Evolutionary conservation across 768 basidiomycete genomes (phyloP).

Genomic region (Paxillus ammoniavirescens): DNA sequence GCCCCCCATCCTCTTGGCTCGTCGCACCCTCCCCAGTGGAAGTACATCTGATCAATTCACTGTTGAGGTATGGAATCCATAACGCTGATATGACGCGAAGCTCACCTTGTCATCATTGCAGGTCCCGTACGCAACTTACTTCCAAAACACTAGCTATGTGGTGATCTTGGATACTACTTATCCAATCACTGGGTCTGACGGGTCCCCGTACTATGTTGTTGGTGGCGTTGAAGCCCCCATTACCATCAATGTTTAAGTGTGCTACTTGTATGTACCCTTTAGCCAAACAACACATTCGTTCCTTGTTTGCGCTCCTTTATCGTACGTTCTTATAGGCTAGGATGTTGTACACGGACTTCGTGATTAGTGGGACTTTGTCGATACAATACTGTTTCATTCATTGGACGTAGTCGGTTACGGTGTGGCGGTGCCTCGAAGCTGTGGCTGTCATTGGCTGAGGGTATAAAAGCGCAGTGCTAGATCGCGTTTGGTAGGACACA

Average conservation of each 20-base stretch:
- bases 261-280: neutral
- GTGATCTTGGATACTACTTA: slow-evolving; percentile 25
- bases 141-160: slow-evolving; percentile 17
- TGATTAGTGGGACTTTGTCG: neutral
- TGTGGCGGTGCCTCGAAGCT: too few relatives aligned
- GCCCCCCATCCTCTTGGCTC: slow-evolving; percentile 28
- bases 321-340: neutral
- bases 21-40: slow-evolving; percentile 12
- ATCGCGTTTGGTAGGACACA: too few relatives aligned
- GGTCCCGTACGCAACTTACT: slow-evolving; percentile 26
- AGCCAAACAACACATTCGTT: neutral
- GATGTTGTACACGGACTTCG: too few relatives aligned
- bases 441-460: too few relatives aligned
- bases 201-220: slow-evolving; percentile 20
- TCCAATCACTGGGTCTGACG: slow-evolving; percentile 17
- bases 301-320: neutral
- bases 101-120: slow-evolving; percentile 9
- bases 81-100: too few relatives aligned
- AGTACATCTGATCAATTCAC: slow-evolving; percentile 14
- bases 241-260: slow-evolving; percentile 13
- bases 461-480: too few relatives aligned
- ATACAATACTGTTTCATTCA: too few relatives aligned
- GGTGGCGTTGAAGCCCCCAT: slow-evolving; percentile 17
- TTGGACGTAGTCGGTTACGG: too few relatives aligned
- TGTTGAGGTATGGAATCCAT: slow-evolving; percentile 10